Evolutionary conservation across 148 eudicot species (phyloP).

Genomic region (Cornus florida): DNA sequence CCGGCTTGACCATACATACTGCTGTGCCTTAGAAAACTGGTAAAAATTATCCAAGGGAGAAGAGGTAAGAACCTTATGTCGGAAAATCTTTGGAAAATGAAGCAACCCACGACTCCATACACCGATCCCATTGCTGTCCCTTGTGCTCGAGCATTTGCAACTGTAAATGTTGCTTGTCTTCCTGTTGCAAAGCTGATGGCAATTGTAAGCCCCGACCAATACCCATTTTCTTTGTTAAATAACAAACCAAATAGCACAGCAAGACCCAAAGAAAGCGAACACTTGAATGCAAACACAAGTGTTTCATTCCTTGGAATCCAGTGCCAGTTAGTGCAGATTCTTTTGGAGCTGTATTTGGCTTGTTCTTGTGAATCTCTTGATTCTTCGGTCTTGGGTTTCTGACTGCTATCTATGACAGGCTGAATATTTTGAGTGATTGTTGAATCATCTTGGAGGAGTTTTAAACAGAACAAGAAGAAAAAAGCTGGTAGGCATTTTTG

Average conservation of each 20-base stretch:
- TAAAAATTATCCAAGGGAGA: slow-evolving; percentile 59
- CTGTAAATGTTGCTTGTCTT: slow-evolving; percentile 41
- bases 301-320: slow-evolving; percentile 13
- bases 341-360: not conserved
- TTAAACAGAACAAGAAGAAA: slow-evolving; percentile 43
- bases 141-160: slow-evolving; percentile 49
- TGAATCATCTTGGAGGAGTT: slow-evolving; percentile 21
- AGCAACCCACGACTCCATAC: slow-evolving; percentile 52
- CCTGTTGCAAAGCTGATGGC: slow-evolving; percentile 47
- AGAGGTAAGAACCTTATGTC: slow-evolving; percentile 32
- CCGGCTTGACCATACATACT: slow-evolving; percentile 56
- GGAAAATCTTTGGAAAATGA: slow-evolving; percentile 22
- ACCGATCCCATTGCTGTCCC: slow-evolving; percentile 63
- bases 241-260: slow-evolving; percentile 48
- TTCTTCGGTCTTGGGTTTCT: slow-evolving; percentile 5
- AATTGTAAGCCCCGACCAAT: slow-evolving; percentile 62
- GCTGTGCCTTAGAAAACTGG: slow-evolving; percentile 50
- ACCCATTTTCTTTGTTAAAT: slow-evolving; percentile 46
- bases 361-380: not conserved
- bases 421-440: not conserved
- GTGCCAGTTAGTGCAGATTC: slow-evolving; percentile 4
- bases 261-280: slow-evolving; percentile 48
- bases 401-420: not conserved
- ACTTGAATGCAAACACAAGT: slow-evolving; percentile 48
- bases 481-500: slow-evolving; percentile 14